Base-by-base conservation (phyloP, 108 stramenopile genomes). In the Aureococcus anophagefferens region DNA sequence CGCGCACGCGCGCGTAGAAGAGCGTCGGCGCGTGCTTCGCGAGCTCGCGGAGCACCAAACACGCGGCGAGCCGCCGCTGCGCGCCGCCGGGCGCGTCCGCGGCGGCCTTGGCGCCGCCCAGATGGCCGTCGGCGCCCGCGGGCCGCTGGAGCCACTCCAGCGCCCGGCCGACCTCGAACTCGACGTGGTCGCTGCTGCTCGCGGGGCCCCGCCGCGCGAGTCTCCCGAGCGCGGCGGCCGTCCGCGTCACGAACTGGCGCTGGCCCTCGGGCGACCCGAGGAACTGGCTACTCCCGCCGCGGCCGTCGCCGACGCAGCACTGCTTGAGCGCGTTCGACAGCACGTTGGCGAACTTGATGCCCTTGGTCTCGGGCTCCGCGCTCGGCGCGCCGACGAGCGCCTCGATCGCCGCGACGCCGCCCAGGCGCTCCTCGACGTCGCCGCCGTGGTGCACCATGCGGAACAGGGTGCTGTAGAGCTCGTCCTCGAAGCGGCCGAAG, bases 301-400 rank as follows among this genome's bases (percentile, higher is more conserved):
- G 40, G 5, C 40, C 9, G 36, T 29, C 63, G 29, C 70, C 76
- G 31, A 32, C 62, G 59, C 62, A 62, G 45, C 40, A 65, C 44
- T 44, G 33, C 30, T 62, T 30, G 25, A 86, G 78, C 29, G 89
- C 90, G 62, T 86, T 77, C 69, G 84, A 86, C 16, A 97, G 80
- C 18, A 86, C 89, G 68, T 95, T 91, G 31, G 94, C 93, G 73
- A 96, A 94, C 33, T 92, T 88, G 75, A 93, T 94, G 5, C 90
- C 64, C 16, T 87, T 87, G 69, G 90, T 87, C 66, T 93, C 92
- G 33, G 94, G 89, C 17, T 89, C 89, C 69, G 87, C 86, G 5
- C 91, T 92, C 0, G 89, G 88, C 62, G 81, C 86, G 9, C 79
- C 77, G 33, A 93, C 74, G 5, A 93, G 79, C 34, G 87, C 87